Evolutionary conservation across 495 filamentous ascomycete species (phyloP).

Genomic region (Talaromyces borbonicus): DNA sequence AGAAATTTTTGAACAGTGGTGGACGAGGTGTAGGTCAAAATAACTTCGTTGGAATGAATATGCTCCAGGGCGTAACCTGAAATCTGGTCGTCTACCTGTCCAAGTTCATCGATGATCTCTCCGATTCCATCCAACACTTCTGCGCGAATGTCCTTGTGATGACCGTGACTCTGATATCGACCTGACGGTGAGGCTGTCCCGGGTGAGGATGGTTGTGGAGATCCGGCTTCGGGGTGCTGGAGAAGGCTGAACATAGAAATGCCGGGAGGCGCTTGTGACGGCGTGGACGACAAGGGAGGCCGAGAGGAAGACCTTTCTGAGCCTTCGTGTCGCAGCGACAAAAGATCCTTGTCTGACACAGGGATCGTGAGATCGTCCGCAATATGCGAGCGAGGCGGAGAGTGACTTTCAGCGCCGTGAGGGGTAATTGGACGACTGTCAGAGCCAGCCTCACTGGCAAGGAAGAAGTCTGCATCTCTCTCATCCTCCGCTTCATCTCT

Average conservation of each 20-base stretch:
- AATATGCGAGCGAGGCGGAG: constrained; percentile 10
- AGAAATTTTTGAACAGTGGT: constrained; percentile 79
- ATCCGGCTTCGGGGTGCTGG: constrained; percentile 42
- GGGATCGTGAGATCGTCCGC: constrained; percentile 4
- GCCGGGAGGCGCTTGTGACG: constrained; percentile 35
- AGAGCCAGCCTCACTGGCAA: constrained; percentile 37
- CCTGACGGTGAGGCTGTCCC: constrained; percentile 31
- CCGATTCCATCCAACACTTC: constrained; percentile 82
- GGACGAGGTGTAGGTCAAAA: constrained; percentile 74
- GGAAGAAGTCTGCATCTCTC: constrained; percentile 53
- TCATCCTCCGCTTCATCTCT: constrained; percentile 83
- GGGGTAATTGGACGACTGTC: constrained; percentile 43
- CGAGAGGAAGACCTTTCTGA: constrained; percentile 34
- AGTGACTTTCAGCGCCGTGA: constrained; percentile 28
- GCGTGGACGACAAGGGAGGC: constrained; percentile 43
- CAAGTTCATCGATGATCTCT: constrained; percentile 86
- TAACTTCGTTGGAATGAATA: constrained; percentile 82
- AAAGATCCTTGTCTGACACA: constrained; percentile 22
- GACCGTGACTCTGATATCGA: constrained; percentile 23
- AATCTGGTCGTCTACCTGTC: constrained; percentile 81
- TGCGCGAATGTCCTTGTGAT: constrained; percentile 58
- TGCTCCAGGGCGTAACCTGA: constrained; percentile 76
- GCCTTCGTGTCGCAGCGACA: constrained; percentile 22
- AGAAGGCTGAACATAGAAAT: constrained; percentile 82
- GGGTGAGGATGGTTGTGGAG: constrained; percentile 36